Evolutionary conservation across 768 basidiomycete genomes (phyloP), one percentile per base, ranked within the genome.

Genomic region (Rhizopogon sp.): DNA sequence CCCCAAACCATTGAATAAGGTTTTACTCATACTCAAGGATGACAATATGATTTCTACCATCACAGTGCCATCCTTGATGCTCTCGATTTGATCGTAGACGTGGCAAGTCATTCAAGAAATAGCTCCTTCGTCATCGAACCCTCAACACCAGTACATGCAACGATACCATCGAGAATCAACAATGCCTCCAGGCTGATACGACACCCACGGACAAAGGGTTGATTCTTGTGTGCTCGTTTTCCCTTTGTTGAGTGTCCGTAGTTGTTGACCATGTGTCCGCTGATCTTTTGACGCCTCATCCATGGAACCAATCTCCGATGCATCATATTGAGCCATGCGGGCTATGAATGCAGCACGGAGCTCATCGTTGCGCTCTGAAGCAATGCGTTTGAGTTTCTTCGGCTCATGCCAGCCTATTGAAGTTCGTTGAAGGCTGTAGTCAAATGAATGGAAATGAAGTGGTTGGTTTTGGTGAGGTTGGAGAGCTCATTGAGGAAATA

Each of bases 211-310:
- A 25, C 25, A 25, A 25, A 31, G 31, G 31, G 31, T 9, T 31
- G 31, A 31, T 31, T 7, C 9, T 8, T 9, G 9, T 35, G 28
- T 20, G 49, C 47, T 28, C 17, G 10, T 16, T 42, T 37, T 1
- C 68, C 64, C 25, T 28, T 25, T 5, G 17, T 52, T 13, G 67
- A 51, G 10, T 57, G 9, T 6, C 70, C 67, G 47, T 58, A 67
- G 5, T 60, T 60, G 22, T 6, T 58, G 49, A 20, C 62, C 56
- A 52, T 61, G 64, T 17, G 64, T 66, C 1, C 56, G 54, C 43
- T 70, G 63, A 45, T 71, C 65, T 56, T 69, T 70, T 22, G 61
- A 66, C 16, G 61, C 59, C 45, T 70, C 62, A 53, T 70, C 68
- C 50, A 71, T 47, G n/a, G 52, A 56, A 0, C 62, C 43, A 2